phyloP scores from a whole-genome alignment of 2,329 filamentous ascomycete genomes.

The Colletotrichum ledebouriae region DNA sequence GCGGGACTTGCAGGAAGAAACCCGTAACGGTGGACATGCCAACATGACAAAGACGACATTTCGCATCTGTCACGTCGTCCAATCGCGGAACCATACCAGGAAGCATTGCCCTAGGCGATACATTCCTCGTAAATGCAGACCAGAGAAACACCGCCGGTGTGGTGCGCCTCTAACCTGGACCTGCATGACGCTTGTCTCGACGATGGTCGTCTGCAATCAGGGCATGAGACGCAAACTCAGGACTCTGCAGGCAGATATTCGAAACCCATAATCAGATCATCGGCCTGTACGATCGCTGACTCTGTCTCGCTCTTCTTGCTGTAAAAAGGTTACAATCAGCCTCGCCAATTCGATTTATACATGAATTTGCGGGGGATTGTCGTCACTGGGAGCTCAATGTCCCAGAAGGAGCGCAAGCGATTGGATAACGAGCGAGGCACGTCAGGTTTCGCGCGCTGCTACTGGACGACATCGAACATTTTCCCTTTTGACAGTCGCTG shows the following conservation, averaged over 20 bases:
- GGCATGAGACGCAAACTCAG: not conserved
- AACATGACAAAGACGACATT: slow-evolving; percentile 1
- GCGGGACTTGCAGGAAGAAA: slow-evolving; percentile 17
- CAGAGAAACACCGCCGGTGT: not conserved
- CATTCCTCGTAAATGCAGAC: slow-evolving; percentile 16
- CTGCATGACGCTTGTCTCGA: slow-evolving; percentile 6
- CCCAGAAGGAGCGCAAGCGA: slow-evolving; percentile 41
- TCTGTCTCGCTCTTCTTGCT: slow-evolving; percentile 15
- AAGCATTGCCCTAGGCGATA: slow-evolving; percentile 16
- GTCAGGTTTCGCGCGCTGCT: slow-evolving; percentile 15
- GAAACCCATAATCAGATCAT: slow-evolving; percentile 19
- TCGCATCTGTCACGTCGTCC: slow-evolving; percentile 7
- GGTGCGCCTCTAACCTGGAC: slow-evolving; percentile 7
- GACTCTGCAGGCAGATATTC: slow-evolving; percentile 8
- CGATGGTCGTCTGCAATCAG: not conserved
- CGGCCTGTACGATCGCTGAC: slow-evolving; percentile 19
- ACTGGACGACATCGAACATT: slow-evolving; percentile 31
- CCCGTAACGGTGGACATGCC: slow-evolving; percentile 5
- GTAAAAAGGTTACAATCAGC: slow-evolving; percentile 14
- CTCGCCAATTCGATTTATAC: slow-evolving; percentile 20
- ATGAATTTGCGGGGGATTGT: slow-evolving; percentile 37
- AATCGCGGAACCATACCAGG: slow-evolving; percentile 13
- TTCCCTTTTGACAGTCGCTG: not conserved
- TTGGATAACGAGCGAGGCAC: slow-evolving; percentile 41
- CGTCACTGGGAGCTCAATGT: slow-evolving; percentile 30